Evolutionary conservation across 129 eudicot genomes (phyloP), one percentile per base, ranked within the genome.

Genomic region (Logfia minima): DNA sequence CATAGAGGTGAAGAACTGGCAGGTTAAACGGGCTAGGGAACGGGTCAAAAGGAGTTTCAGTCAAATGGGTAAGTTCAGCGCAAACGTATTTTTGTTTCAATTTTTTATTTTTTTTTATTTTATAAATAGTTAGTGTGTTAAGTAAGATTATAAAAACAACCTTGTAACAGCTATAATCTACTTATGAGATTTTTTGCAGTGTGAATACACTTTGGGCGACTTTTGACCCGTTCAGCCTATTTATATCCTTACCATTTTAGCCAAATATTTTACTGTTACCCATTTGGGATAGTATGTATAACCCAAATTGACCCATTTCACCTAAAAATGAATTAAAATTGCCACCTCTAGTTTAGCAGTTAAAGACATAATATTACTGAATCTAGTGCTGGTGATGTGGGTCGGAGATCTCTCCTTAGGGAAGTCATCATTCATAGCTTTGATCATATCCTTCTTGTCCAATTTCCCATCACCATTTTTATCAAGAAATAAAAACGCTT

Each of bases 401-500:
- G 76, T 68, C 0, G 96, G 96, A 59, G 90, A 87, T 82, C 74
- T 90, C 79, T 90, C 96, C 84, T 75, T 74, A 18, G 83, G 90
- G 39, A 77, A 83, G 62, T 74, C 86, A 53, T 87, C 87, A 35
- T 87, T 84, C 83, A 90, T 63, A 66, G 92, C 87, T 77, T 79
- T 85, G 78, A 75, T 77, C 82, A 90, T 66, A 68, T 90, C 96
- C 59, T 85, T 85, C 82, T 85, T 90, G 75, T 85, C 83, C 71
- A 90, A 70, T 77, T 83, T 90, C 63, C 96, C 96, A 63, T 87
- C 88, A 43, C 92, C 90, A 71, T 90, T 90, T 80, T 87, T 90
- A 72, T 90, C 96, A 72, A 90, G 87, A 83, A 74, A 87, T 79
- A 85, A 51, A 75, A 90, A 90, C n/a, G 88, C 92, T 76, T 90